A percentile compares a stretch with the other conserved stretches of the same genome.
Evolutionary conservation across 495 filamentous ascomycete species (phyloP).

Genomic region (Rostrohypoxylon terebratum): DNA sequence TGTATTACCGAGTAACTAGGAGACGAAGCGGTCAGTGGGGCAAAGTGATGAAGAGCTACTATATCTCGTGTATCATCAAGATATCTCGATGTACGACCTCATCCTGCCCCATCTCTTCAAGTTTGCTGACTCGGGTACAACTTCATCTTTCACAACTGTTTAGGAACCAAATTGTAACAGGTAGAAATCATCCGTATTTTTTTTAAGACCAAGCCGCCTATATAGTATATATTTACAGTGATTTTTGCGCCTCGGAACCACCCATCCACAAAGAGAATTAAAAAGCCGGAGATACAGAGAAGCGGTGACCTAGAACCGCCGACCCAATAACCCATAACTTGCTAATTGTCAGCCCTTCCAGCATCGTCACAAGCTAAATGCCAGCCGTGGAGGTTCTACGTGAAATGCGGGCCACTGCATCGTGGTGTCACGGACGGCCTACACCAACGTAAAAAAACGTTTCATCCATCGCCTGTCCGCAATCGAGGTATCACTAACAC

Average conservation of each 20-base stretch:
- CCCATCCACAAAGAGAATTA: neutral
- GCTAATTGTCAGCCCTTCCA: neutral
- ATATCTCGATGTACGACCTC: conserved; percentile 9
- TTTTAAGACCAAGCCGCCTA: no score
- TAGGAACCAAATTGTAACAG: neutral
- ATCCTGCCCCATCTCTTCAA: conserved; percentile 2
- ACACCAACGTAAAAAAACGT: conserved; percentile 11
- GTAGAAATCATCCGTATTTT: neutral
- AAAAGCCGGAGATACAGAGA: neutral
- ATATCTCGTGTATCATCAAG: conserved; percentile 14
- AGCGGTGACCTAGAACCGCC: neutral
- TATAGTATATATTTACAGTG: conserved; percentile 2
- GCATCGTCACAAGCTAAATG: neutral
- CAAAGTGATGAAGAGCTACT: neutral
- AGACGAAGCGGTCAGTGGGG: neutral
- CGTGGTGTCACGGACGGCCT: conserved; percentile 18
- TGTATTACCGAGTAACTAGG: conserved; percentile 7
- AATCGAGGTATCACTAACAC: conserved; percentile 3
- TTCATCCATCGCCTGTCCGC: conserved; percentile 2
- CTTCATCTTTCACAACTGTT: neutral
- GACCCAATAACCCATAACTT: neutral
- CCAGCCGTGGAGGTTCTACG: conserved; percentile 16
- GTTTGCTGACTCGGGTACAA: neutral
- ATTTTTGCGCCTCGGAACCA: neutral
- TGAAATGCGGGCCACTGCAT: conserved; percentile 25